Conservation (phyloP, 176 grass and related monocot species). For the Zoysia pacifica region DNA sequence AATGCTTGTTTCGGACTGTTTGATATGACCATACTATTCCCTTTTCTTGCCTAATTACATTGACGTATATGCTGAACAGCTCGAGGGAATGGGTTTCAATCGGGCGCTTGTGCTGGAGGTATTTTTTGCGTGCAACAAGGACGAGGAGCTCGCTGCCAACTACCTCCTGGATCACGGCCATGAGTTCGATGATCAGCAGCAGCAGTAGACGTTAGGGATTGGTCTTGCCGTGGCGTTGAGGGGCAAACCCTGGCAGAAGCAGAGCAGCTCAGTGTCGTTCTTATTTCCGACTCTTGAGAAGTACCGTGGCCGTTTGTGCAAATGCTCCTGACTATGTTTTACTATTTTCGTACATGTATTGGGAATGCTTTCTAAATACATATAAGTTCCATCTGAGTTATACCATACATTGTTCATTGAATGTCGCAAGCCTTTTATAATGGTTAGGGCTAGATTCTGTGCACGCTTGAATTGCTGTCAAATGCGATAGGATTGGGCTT, state of each 20-base stretch:
- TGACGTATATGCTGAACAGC: conserved; percentile 46
- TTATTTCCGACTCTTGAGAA: conserved; percentile 42
- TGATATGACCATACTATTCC: background rate
- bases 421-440: background rate
- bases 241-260: conserved; percentile 17
- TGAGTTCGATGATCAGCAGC: conserved; percentile 89
- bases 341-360: conserved; percentile 37
- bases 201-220: conserved; percentile 47
- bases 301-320: conserved; percentile 34
- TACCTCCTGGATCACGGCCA: conserved; percentile 93
- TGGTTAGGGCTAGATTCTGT: background rate
- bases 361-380: conserved; percentile 63
- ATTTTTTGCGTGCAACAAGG: conserved; percentile 98
- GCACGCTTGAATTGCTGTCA: background rate
- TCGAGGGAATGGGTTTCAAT: conserved; percentile 94
- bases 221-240: background rate
- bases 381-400: conserved; percentile 52
- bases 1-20: background rate
- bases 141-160: conserved; percentile 94
- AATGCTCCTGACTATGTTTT: conserved; percentile 45
- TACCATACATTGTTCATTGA: conserved; percentile 35
- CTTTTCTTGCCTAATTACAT: background rate
- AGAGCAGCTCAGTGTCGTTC: conserved; percentile 36
- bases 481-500: background rate
- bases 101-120: conserved; percentile 87